These are phyloP conservation scores for Pilatotrama ljubarskyi DNA, from an alignment of 768 basidiomycete genomes.

Conservation along the genomic window DNA sequence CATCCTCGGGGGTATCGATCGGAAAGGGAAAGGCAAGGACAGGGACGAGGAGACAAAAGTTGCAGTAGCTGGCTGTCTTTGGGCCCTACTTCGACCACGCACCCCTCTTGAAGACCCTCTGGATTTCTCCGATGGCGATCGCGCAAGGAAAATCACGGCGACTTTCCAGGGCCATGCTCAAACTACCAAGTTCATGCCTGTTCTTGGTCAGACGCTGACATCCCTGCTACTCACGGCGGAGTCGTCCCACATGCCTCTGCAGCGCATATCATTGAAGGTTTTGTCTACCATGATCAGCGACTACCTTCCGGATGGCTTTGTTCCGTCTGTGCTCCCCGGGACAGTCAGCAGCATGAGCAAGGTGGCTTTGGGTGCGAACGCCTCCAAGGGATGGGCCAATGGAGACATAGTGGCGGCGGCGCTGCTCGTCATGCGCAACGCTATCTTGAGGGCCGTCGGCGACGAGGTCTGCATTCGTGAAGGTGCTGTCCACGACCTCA, in stretches of 20 bases:
- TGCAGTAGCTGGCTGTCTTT: conserved; percentile 69
- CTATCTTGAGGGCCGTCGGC: conserved; percentile 59
- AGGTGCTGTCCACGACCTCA: conserved; percentile 55
- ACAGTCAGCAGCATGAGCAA: conserved; percentile 77
- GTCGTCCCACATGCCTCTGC: conserved; percentile 61
- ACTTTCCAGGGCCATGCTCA: conserved; percentile 43
- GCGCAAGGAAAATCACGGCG: conserved; percentile 35
- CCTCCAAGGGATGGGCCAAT: conserved; percentile 67
- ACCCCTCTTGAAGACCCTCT: conserved; percentile 39
- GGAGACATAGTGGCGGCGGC: conserved; percentile 65
- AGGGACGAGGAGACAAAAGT: conserved; percentile 82
- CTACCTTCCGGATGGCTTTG: conserved; percentile 52
- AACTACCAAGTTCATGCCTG: conserved; percentile 59
- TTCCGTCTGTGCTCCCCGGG: conserved; percentile 80
- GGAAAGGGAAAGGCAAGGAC: conserved; percentile 64
- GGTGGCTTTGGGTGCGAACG: conserved; percentile 56
- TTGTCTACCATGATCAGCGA: conserved; percentile 50
- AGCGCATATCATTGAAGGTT: conserved; percentile 60
- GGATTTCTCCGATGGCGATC: conserved; percentile 8
- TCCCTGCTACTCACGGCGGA: conserved; percentile 61
- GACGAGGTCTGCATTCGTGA: conserved; percentile 66
- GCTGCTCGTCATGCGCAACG: conserved; percentile 54
- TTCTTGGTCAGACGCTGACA: conserved; percentile 82
- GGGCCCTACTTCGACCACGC: conserved; percentile 60
- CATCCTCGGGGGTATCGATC: conserved; percentile 62